These are phyloP conservation scores for Cenchrus purpureus DNA, from an alignment of 176 grass and related monocot genomes.

Conservation along the genomic window DNA sequence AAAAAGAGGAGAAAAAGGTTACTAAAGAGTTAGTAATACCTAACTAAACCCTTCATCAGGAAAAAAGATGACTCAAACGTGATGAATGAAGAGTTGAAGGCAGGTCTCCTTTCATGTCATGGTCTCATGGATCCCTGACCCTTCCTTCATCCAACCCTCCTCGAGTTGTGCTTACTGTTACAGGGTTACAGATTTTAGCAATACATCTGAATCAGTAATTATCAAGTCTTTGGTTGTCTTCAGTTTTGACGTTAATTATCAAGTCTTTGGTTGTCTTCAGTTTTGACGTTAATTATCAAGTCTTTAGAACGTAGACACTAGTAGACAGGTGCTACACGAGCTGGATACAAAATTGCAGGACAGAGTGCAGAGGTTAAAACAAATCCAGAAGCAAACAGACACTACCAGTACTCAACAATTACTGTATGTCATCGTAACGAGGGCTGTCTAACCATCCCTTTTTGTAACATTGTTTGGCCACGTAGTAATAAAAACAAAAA, in stretches of 20 bases:
- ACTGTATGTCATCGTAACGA: background rate
- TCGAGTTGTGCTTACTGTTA: background rate
- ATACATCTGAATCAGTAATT: background rate
- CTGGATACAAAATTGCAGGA: background rate
- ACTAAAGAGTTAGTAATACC: too few relatives aligned
- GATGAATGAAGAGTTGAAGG: too few relatives aligned
- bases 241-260: too few relatives aligned
- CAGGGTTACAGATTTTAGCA: background rate
- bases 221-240: background rate
- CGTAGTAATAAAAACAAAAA: constrained; percentile 28
- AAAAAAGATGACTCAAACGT: too few relatives aligned
- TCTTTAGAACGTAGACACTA: too few relatives aligned
- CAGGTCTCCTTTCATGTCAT: too few relatives aligned
- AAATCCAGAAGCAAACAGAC: background rate
- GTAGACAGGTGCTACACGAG: background rate
- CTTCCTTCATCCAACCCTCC: background rate
- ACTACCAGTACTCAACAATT: background rate
- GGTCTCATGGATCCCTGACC: background rate
- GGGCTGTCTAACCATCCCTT: background rate
- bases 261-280: too few relatives aligned
- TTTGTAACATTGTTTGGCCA: background rate
- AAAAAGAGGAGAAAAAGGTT: too few relatives aligned
- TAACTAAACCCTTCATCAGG: too few relatives aligned
- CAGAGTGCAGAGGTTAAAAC: background rate
- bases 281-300: too few relatives aligned